Evolutionary conservation across 768 basidiomycete genomes (phyloP).

Genomic region (Amanita polypyramis): DNA sequence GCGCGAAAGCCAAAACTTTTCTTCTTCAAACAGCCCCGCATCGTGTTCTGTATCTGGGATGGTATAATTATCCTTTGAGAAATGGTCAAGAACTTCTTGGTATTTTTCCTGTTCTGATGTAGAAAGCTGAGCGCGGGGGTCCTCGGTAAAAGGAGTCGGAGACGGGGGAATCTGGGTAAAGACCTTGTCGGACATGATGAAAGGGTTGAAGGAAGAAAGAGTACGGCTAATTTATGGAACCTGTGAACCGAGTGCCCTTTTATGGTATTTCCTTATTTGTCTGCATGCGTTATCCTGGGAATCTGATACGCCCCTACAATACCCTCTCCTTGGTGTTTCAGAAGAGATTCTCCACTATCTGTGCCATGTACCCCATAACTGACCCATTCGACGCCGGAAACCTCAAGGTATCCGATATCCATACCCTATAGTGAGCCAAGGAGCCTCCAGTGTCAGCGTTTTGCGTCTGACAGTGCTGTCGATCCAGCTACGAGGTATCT

Average conservation of each 20-base stretch:
- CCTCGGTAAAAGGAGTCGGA: slow-evolving; percentile 16
- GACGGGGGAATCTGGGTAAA: slow-evolving; percentile 24
- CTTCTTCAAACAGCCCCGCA: slow-evolving; percentile 44
- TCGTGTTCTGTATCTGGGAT: slow-evolving; percentile 37
- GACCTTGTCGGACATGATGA: slow-evolving; percentile 18
- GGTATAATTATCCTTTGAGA: slow-evolving; percentile 38
- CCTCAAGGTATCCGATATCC: slow-evolving; percentile 65
- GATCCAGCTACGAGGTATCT: slow-evolving; percentile 66
- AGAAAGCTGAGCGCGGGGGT: slow-evolving; percentile 27
- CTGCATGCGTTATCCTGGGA: background rate
- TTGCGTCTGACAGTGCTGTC: background rate
- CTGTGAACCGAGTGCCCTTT: background rate
- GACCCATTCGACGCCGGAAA: slow-evolving; percentile 54
- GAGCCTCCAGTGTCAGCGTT: background rate
- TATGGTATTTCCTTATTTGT: slow-evolving; percentile 4
- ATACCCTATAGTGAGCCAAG: slow-evolving; percentile 56
- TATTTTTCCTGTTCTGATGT: slow-evolving; percentile 38
- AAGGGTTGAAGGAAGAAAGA: slow-evolving; percentile 8
- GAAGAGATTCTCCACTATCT: background rate
- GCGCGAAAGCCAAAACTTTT: slow-evolving; percentile 73
- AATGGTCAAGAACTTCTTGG: slow-evolving; percentile 48
- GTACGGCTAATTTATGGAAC: background rate
- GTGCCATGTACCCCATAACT: slow-evolving; percentile 55
- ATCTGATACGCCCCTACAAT: no score
- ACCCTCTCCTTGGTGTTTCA: background rate